A percentile compares a stretch with the other conserved stretches of the same genome.
These are phyloP conservation scores for Chamaecyparis obtusa DNA, from an alignment of 75 land plant species.

Conservation along the genomic window DNA sequence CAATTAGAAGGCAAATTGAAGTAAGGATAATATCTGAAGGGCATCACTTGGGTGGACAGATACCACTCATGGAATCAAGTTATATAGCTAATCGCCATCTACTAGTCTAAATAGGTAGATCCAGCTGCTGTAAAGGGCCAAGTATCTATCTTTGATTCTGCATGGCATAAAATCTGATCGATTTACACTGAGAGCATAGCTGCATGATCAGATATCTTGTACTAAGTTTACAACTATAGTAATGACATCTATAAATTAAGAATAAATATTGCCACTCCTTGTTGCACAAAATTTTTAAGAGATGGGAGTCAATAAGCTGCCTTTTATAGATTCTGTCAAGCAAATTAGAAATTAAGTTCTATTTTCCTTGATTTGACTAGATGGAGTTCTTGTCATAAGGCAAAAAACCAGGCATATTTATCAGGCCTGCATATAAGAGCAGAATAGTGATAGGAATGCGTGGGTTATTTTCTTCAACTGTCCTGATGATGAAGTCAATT, in stretches of 20 bases:
- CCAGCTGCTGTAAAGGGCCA: neutral
- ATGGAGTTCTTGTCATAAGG: neutral
- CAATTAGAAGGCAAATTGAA: neutral
- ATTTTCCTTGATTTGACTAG: neutral
- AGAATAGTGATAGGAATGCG: neutral
- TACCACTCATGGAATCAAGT: neutral
- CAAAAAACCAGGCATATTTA: neutral
- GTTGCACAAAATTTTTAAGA: neutral
- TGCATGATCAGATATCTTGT: neutral
- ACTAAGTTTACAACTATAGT: neutral
- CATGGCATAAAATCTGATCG: neutral
- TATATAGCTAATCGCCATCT: neutral
- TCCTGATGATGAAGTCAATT: neutral
- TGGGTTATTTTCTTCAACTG: neutral
- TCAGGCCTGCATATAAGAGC: neutral
- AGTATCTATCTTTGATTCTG: neutral
- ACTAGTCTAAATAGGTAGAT: neutral
- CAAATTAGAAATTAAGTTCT: neutral
- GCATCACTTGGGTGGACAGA: neutral
- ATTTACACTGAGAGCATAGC: neutral
- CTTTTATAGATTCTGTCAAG: neutral
- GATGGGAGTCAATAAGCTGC: neutral
- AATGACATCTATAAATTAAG: neutral
- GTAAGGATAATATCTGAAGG: neutral
- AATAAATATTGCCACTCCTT: neutral